Base-by-base conservation (phyloP, 1,284 basidiomycete genomes). In the Spongiforma sp. region DNA sequence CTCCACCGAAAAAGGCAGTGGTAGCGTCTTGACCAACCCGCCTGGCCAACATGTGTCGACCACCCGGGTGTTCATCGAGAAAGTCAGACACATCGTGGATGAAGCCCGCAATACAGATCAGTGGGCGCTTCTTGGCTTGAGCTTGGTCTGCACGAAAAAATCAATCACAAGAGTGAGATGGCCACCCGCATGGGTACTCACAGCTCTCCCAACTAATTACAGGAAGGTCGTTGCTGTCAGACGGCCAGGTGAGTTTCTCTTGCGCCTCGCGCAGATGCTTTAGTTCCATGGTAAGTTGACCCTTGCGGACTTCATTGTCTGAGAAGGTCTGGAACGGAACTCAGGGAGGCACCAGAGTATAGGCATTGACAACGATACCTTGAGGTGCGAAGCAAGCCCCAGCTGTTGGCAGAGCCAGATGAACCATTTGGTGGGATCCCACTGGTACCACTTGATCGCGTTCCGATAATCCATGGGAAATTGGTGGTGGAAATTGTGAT, bases 381-480 rank as follows among this genome's bases (percentile, higher is more conserved):
- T 95, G 68, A 96, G 84, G 78, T 96, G 92, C 63, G 84, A 87
- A 8, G 94, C 93, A 59, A 94, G 84, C 32, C 93, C 93, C 63
- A 94, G 65, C 69, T 81, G 72, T 60, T 82, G 78, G 78, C 82
- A 83, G 24, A 80, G 78, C 81, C 82, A 87, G 80, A 96, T 96
- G 81, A 94, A 93, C 93, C 93, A 94, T 80, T 96, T 95, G 34
- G 89, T 91, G 21, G 89, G 89, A 72, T 93, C 89, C 74, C 93
- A 94, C 78, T 94, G 93, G 76, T 91, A 93, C 92, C 91, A 94
- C 78, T 86, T 91, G 83, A 94, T 92, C 43, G 92, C 93, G 75
- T 95, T 95, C 48, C 94, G 86, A 83, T 93, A 96, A 80, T 96
- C 94, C 89, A 92, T 92, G 30, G 92, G 92, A 86, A 94, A 94